Evolutionary conservation across 2,329 filamentous ascomycete species (phyloP).

Genomic region (Podosphaera leucotricha): DNA sequence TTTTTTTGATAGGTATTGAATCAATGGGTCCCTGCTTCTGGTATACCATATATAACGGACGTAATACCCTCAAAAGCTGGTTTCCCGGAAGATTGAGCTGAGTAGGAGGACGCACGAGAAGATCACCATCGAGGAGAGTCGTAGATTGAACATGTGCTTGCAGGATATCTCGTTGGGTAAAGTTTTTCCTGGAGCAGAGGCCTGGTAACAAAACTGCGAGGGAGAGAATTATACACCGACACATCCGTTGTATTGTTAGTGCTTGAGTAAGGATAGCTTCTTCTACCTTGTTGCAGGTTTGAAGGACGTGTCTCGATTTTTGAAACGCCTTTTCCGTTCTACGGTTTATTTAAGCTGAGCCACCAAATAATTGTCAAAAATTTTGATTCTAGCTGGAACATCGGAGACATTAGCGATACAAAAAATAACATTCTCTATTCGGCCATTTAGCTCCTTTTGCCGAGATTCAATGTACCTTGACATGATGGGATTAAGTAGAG

Average conservation of each 20-base stretch:
- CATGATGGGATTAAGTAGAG: too few species aligned
- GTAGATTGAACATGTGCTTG: constrained; percentile 4
- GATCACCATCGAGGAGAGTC: constrained; percentile 2
- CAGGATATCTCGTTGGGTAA: constrained; percentile 3
- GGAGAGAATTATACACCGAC: constrained; percentile 3
- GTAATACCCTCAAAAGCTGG: background rate
- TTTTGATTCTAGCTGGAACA: background rate
- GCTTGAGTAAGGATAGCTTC: constrained; percentile 3
- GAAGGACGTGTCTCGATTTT: constrained; percentile 5
- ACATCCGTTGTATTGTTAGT: constrained; percentile 4
- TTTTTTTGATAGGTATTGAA: background rate
- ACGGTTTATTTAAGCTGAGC: constrained; percentile 5
- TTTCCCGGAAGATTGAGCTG: background rate
- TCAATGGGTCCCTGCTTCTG: background rate
- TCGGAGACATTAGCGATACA: background rate
- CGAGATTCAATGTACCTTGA: background rate
- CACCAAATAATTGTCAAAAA: constrained; percentile 4
- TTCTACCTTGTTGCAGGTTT: constrained; percentile 3
- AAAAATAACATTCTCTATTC: constrained; percentile 1
- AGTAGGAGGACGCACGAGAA: constrained; percentile 1
- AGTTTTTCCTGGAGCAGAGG: background rate
- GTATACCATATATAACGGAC: background rate
- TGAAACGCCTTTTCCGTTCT: constrained; percentile 2
- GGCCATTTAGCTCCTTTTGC: background rate
- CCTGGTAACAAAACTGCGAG: background rate